Base-by-base conservation (phyloP, 148 eudicot species). In the Nyssa sinensis region DNA sequence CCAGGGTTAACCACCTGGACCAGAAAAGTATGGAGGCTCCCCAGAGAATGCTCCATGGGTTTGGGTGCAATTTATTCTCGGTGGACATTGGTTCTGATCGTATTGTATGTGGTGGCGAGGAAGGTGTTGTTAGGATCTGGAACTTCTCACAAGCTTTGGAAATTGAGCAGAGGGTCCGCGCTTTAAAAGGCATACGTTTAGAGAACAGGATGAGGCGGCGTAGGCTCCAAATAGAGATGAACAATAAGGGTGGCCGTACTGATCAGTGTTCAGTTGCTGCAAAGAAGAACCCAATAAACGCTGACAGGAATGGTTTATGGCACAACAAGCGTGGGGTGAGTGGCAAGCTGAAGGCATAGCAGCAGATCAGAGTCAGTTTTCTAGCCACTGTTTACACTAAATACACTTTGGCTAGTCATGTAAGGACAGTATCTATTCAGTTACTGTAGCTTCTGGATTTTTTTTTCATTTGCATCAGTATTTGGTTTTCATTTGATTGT, bases 201-300 rank as follows among this genome's bases (percentile, higher is more conserved):
- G 97, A 96, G 81, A 93, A 91, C 74, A 83, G 90, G 84, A 91
- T 89, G 98, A 90, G 97, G 83, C 86, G 95, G 37, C 91, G 94
- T 44, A 90, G 80, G 85, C 90, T 85, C 64, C 96, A 94, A 76
- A 55, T 69, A 0, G 90, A 88, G 75, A 88, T 88, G 92, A 89
- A 78, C 21, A 35, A 82, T 27, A 91, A 87, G 83, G 86, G 78
- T 69, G 79, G 79, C 6, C 74, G 80, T 47, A 77, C 80, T 60
- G 96, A 89, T 34, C 91, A 87, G 69, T 89, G 93, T 80, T 86
- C 91, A 23, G 83, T 84, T 33, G 88, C 91, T 65, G 92, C 93
- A 3, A 90, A 85, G 85, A 91, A 93, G 84, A 90, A 82, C 33
- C 86, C 92, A 25, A 80, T 82, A 64, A 84, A 80, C 67, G 89